These are phyloP conservation scores for Malbranchea cinnamomea DNA, from an alignment of 2,329 filamentous ascomycete genomes.

Conservation along the genomic window DNA sequence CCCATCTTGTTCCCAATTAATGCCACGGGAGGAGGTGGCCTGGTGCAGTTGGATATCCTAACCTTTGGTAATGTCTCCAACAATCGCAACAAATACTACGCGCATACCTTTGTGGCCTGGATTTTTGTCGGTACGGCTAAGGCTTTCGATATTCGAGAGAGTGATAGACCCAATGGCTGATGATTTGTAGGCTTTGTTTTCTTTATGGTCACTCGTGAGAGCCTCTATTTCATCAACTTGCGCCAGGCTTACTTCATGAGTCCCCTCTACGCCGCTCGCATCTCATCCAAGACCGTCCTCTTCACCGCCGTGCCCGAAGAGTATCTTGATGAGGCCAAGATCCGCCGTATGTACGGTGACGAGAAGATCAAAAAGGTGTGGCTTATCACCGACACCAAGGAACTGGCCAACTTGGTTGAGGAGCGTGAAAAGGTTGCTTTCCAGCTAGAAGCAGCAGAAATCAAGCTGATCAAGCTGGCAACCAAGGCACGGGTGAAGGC, in stretches of 20 bases:
- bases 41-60: constrained; percentile 58
- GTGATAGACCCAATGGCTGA: background rate
- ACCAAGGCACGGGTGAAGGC: constrained; percentile 57
- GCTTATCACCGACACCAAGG: constrained; percentile 62
- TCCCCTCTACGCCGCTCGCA: constrained; percentile 65
- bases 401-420: constrained; percentile 66
- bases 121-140: constrained; percentile 49
- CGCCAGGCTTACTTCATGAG: constrained; percentile 85
- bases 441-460: constrained; percentile 74
- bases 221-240: constrained; percentile 81
- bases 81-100: constrained; percentile 56
- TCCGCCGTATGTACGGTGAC: constrained; percentile 66
- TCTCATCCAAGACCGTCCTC: constrained; percentile 81
- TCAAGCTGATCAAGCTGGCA: constrained; percentile 65
- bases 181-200: constrained; percentile 54
- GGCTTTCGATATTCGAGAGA: too few species aligned
- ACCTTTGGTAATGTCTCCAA: constrained; percentile 61
- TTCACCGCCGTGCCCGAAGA: constrained; percentile 69
- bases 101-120: constrained; percentile 67
- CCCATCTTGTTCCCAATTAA: constrained; percentile 83
- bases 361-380: constrained; percentile 69
- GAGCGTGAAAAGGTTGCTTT: constrained; percentile 67
- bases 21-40: constrained; percentile 56
- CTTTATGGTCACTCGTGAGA: constrained; percentile 74
- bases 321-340: constrained; percentile 61